Base-by-base conservation (phyloP, 768 basidiomycete species). In the Dentipellis fragilis region DNA sequence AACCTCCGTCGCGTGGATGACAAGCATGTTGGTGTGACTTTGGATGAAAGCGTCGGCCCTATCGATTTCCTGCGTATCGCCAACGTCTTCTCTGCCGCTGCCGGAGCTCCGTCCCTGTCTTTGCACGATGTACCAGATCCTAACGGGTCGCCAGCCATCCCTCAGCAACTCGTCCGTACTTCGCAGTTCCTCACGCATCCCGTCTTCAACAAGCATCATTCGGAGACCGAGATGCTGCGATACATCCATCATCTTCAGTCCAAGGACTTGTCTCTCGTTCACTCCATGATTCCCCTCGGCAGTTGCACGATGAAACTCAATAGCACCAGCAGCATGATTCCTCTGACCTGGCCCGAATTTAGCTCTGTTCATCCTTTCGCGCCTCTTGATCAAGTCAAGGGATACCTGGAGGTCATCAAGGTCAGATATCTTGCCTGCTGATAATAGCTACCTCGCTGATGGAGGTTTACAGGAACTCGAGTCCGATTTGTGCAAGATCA, bases 231-330 rank as follows among this genome's bases (percentile, higher is more conserved):
- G 72, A 93, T 99, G 89, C 75, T 99, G 36, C 92, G 96, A 38
- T 96, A 97, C 71, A 90, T 98, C 65, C 83, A 91, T 72, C 87
- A 93, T 62, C 80, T 99, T 50, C 89, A 93, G 58, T 85, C 85
- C 38, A 98, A 98, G 73, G 96, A 99, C 67, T 80, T 98, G 56
- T 87, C 91, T 29, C 84, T 99, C 35, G 87, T 90, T 9, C 96
- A 99, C 68, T 83, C 91, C 47, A 97, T 98, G 92, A 97, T 96
- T 62, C 86, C 91, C 11, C 80, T 94, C 3, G 93, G 93, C 56
- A 93, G 91, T 68, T 94, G 93, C 71, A 95, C 93, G 6, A 96
- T 95, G 93, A 96, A 98, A 72, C 79, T 99, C 55, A 99, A 99
- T 74, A 93, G 92, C 66, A 96, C 94, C 2, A 93, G 91, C 47